phyloP scores from a whole-genome alignment of 83 land plant genomes.

The Diphasiastrum complanatum region DNA sequence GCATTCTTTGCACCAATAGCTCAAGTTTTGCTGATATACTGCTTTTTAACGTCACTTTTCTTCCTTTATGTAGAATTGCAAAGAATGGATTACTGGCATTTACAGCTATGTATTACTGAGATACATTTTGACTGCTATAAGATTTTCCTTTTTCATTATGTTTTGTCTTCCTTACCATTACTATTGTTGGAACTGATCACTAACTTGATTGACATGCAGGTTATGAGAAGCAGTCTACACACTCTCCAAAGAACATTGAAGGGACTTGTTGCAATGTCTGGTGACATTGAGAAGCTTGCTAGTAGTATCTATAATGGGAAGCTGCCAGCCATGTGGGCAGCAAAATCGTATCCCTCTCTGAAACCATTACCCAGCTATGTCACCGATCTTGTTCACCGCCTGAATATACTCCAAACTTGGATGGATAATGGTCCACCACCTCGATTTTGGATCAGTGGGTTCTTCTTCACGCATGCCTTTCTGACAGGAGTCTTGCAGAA shows the following conservation, averaged over 20 bases:
- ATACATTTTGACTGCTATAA: neutral
- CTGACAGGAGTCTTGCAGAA: slow-evolving; percentile 38
- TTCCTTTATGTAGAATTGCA: too few relatives aligned
- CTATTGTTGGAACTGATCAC: neutral
- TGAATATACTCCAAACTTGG: slow-evolving; percentile 31
- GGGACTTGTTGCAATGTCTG: slow-evolving; percentile 37
- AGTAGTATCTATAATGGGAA: slow-evolving; percentile 27
- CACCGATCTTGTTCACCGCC: slow-evolving; percentile 20
- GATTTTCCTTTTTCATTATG: too few relatives aligned
- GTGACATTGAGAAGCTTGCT: slow-evolving; percentile 30
- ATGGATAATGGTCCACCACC: slow-evolving; percentile 38
- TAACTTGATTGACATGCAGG: slow-evolving; percentile 19
- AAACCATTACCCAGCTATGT: slow-evolving; percentile 36
- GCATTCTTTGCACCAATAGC: too few relatives aligned
- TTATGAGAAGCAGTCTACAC: slow-evolving; percentile 25
- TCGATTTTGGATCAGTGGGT: slow-evolving; percentile 40
- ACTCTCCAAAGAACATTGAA: slow-evolving; percentile 31
- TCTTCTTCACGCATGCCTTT: slow-evolving; percentile 43
- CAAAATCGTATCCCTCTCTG: slow-evolving; percentile 33
- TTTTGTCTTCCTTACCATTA: too few relatives aligned
- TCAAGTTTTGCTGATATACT: too few relatives aligned
- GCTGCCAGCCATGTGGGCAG: slow-evolving; percentile 38
- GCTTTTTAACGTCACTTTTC: too few relatives aligned
- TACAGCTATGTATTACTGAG: too few relatives aligned
- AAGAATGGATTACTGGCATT: too few relatives aligned